Percentiles rank a stretch among this genome's conserved stretches.
These are phyloP conservation scores for Lithohypha guttulata DNA, from an alignment of 2,329 filamentous ascomycete genomes.

Conservation along the genomic window DNA sequence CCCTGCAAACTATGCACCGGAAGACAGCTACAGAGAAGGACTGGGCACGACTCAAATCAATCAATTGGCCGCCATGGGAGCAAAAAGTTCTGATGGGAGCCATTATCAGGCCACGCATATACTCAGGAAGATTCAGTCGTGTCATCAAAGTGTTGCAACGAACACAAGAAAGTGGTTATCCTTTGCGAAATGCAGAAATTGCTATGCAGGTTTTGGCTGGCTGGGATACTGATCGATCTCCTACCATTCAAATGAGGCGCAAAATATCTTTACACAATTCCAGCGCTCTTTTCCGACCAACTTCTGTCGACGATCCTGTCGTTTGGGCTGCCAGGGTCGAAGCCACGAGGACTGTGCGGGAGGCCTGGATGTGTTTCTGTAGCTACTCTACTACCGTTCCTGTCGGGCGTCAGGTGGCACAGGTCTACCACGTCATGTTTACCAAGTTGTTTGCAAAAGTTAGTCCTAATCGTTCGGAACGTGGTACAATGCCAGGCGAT, in stretches of 20 bases:
- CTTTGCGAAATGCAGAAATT: constrained; percentile 40
- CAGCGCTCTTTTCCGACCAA: constrained; percentile 13
- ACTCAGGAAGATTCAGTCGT: constrained; percentile 46
- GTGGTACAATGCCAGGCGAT: constrained; percentile 43
- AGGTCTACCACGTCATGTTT: constrained; percentile 44
- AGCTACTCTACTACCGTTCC: constrained; percentile 38
- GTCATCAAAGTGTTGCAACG: constrained; percentile 45
- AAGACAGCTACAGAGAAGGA: constrained; percentile 47
- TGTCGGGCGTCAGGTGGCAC: constrained; percentile 22
- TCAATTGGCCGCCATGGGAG: constrained; percentile 53
- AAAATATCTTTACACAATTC: too few relatives aligned
- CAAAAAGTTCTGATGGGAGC: constrained; percentile 49
- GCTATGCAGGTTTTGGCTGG: constrained; percentile 46
- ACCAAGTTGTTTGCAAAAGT: constrained; percentile 40
- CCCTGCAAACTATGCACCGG: constrained; percentile 46
- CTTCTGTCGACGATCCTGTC: constrained; percentile 20
- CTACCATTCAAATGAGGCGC: constrained; percentile 50
- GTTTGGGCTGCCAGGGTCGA: constrained; percentile 49
- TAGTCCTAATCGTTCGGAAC: constrained; percentile 20
- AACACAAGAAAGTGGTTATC: constrained; percentile 52
- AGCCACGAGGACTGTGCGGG: constrained; percentile 49
- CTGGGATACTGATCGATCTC: constrained; percentile 53
- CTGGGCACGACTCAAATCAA: constrained; percentile 49
- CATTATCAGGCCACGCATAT: constrained; percentile 33
- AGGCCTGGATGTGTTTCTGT: constrained; percentile 56